Evolutionary conservation across 225 moss, liverwort and hornwort species (phyloP).

Genomic region (Bryum argenteum): DNA sequence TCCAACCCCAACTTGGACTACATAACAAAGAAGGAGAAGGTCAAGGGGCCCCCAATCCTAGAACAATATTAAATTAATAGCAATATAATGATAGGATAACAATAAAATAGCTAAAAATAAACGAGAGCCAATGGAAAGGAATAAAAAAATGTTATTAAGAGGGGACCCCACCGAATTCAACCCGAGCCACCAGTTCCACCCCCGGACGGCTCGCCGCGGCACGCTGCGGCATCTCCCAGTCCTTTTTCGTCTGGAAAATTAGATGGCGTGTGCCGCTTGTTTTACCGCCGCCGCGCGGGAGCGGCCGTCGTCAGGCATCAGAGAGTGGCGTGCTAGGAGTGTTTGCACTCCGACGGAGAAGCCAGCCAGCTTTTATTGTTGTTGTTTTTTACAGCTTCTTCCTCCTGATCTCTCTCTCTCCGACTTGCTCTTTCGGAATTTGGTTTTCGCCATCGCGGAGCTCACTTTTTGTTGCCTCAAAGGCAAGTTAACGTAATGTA

Average conservation of each 20-base stretch:
- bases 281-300: background rate
- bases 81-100: background rate
- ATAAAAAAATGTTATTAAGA: background rate
- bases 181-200: slow-evolving; percentile 21
- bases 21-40: no score
- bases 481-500: slow-evolving; percentile 41
- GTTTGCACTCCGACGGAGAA: slow-evolving; percentile 32
- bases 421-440: slow-evolving; percentile 27
- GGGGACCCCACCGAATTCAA: background rate
- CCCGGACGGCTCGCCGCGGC: slow-evolving; percentile 19
- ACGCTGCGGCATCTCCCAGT: slow-evolving; percentile 1
- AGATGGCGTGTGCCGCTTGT: slow-evolving; percentile 22
- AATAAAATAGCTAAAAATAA: no score
- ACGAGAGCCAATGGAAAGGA: no score
- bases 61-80: background rate
- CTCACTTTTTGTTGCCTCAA: background rate
- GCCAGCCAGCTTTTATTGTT: background rate
- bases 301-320: background rate
- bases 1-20: slow-evolving; percentile 25
- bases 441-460: slow-evolving; percentile 10
- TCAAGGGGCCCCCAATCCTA: no score
- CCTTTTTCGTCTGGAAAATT: background rate
- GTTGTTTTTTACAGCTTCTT: background rate
- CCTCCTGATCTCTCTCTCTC: slow-evolving; percentile 15
- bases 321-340: slow-evolving; percentile 12